These are phyloP conservation scores for Exophiala lecanii-corni DNA, from an alignment of 2,329 filamentous ascomycete species.

Conservation along the genomic window DNA sequence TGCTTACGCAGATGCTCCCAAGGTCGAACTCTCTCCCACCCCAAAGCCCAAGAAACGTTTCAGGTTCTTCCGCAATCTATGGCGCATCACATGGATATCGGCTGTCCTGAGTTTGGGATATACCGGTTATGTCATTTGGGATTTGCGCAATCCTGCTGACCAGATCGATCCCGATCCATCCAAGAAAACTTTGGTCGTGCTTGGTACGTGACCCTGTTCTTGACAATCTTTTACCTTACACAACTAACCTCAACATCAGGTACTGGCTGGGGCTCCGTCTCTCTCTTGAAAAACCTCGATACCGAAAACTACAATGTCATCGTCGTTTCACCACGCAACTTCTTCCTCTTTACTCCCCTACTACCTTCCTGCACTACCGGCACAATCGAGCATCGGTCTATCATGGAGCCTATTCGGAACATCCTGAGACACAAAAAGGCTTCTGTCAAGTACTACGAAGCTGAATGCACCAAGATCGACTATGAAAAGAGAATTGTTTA, in stretches of 20 bases:
- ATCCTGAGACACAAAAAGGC: slow-evolving; percentile 94
- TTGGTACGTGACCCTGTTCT: slow-evolving; percentile 66
- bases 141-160: slow-evolving; percentile 72
- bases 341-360: slow-evolving; percentile 98
- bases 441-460: slow-evolving; percentile 94
- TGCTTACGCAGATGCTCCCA: slow-evolving; percentile 49
- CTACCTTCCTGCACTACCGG: slow-evolving; percentile 96
- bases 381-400: slow-evolving; percentile 96
- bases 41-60: slow-evolving; percentile 56
- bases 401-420: slow-evolving; percentile 98
- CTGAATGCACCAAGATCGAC: slow-evolving; percentile 90
- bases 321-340: slow-evolving; percentile 96
- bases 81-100: slow-evolving; percentile 76
- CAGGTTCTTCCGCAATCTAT: slow-evolving; percentile 69
- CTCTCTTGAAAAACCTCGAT: slow-evolving; percentile 95
- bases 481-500: slow-evolving; percentile 81
- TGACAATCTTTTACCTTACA: no score
- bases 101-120: slow-evolving; percentile 65
- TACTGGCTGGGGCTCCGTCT: slow-evolving; percentile 94
- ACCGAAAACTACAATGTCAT: slow-evolving; percentile 99
- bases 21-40: slow-evolving; percentile 32
- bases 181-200: slow-evolving; percentile 96
- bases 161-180: slow-evolving; percentile 73
- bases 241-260: slow-evolving; percentile 49
- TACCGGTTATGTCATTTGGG: slow-evolving; percentile 75